These are phyloP conservation scores for Graphilbum sp. DNA, from an alignment of 2,329 filamentous ascomycete genomes.

Conservation along the genomic window DNA sequence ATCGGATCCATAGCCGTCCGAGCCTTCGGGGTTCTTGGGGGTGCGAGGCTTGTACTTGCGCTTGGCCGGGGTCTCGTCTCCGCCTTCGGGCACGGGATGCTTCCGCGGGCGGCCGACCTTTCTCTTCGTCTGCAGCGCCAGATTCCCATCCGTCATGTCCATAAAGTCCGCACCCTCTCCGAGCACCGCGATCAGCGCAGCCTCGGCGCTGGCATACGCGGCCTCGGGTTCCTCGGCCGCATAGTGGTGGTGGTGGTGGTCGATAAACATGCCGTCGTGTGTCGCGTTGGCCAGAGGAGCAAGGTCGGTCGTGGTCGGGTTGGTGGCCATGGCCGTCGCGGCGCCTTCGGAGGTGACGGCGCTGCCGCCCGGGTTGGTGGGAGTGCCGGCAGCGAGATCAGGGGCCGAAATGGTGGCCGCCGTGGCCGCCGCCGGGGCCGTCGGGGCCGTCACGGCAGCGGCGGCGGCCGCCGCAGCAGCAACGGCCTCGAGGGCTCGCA, in stretches of 20 bases:
- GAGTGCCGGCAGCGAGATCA: too few species aligned
- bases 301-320: not conserved
- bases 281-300: too few species aligned
- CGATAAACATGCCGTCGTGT: not conserved
- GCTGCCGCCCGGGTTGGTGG: too few species aligned
- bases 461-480: not conserved
- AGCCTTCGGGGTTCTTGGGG: constrained; percentile 15
- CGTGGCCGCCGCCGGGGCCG: not conserved
- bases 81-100: constrained; percentile 42
- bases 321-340: not conserved
- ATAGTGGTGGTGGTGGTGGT: constrained; percentile 14
- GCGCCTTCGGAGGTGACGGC: too few species aligned
- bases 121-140: constrained; percentile 31
- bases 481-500: not conserved
- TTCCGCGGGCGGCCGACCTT: constrained; percentile 51
- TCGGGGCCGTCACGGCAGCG: not conserved
- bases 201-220: constrained; percentile 11
- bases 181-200: not conserved
- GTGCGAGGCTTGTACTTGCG: constrained; percentile 49
- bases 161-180: not conserved
- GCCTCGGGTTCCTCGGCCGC: constrained; percentile 24
- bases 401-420: not conserved
- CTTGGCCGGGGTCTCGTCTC: constrained; percentile 39
- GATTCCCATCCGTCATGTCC: not conserved
- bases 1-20: constrained; percentile 16